Percentiles rank a stretch among this genome's conserved stretches.
phyloP scores from a whole-genome alignment of 2,329 filamentous ascomycete species.

The Cryphonectria nitschkei region DNA sequence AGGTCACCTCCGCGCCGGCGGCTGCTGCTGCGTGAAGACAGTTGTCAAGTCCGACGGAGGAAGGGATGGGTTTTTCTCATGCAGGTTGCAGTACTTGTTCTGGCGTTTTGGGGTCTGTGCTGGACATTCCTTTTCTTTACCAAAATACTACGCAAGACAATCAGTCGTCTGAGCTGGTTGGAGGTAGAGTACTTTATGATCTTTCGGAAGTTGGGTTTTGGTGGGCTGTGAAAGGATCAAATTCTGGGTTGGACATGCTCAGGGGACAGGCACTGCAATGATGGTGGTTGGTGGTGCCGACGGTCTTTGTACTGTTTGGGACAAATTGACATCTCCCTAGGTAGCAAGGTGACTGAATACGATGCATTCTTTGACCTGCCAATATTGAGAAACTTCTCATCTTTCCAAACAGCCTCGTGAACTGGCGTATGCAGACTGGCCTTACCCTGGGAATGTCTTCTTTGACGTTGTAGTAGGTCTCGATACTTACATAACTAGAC shows the following conservation, averaged over 20 bases:
- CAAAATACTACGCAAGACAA: constrained; percentile 14
- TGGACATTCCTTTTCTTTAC: constrained; percentile 6
- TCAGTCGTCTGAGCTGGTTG: background rate
- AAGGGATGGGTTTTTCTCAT: background rate
- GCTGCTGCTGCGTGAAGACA: constrained; percentile 28
- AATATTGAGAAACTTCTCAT: background rate
- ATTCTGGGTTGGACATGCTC: background rate
- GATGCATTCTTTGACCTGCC: constrained; percentile 2
- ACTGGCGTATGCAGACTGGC: background rate
- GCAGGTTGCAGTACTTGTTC: constrained; percentile 12
- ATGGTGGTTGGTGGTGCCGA: background rate
- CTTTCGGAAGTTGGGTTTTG: background rate
- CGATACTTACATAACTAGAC: background rate
- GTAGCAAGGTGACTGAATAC: constrained; percentile 4
- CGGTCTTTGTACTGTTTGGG: background rate
- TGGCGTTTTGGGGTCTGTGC: constrained; percentile 21
- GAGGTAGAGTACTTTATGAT: background rate
- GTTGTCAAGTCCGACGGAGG: background rate
- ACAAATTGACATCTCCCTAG: background rate
- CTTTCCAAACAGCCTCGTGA: background rate
- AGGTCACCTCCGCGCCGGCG: constrained; percentile 40
- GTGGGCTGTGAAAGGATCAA: background rate
- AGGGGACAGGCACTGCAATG: background rate
- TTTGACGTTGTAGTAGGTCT: background rate
- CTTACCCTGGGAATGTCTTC: background rate